Base-by-base conservation (phyloP, 768 basidiomycete genomes). In the Coprinopsis strossmayeri region DNA sequence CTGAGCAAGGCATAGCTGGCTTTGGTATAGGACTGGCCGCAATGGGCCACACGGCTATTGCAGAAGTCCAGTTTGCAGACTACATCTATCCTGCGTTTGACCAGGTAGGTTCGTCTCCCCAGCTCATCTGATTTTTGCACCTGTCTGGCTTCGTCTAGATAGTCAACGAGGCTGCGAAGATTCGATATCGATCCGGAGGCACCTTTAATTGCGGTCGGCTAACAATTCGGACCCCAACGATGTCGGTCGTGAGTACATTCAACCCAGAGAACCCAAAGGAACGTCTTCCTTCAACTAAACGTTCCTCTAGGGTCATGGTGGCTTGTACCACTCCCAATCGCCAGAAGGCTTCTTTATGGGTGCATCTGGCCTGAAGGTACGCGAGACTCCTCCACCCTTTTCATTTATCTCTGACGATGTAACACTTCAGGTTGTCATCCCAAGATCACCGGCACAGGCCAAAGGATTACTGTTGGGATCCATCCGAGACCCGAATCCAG, bases 31-130 rank as follows among this genome's bases (percentile, higher is more conserved):
- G 94, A 12, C 64, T 94, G 50, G 91, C 94, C 0, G 70, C 84
- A 9, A 95, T 96, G 86, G 93, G 93, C 0, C 92, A 92, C 51
- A 91, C 89, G 2, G 90, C 92, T 2, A 93, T 97, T 48, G 93
- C 91, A 30, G 93, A 97, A 65, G 90, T 96, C 50, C 87, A 91
- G 59, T 92, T 92, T 51, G 79, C 84, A 2, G 89, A 92, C 60
- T 92, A 95, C 61, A 94, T 95, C 52, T 94, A 74, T 60, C 93
- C 93, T 10, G 93, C 93, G 0, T 97, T 97, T 60, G 93, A 96
- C 60, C 92, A 94, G 75, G 89, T 86, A 48, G 35, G 46, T 34
- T n/a, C n/a, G n/a, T n/a, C n/a, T n/a, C n/a, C n/a, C n/a, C n/a
- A n/a, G n/a, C n/a, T n/a, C n/a, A n/a, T n/a, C n/a, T n/a, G n/a